A percentile compares a stretch with the other conserved stretches of the same genome.
Conservation (phyloP, 192 early-diverging fungal species). For the Phlyctochytrium planicorne region DNA sequence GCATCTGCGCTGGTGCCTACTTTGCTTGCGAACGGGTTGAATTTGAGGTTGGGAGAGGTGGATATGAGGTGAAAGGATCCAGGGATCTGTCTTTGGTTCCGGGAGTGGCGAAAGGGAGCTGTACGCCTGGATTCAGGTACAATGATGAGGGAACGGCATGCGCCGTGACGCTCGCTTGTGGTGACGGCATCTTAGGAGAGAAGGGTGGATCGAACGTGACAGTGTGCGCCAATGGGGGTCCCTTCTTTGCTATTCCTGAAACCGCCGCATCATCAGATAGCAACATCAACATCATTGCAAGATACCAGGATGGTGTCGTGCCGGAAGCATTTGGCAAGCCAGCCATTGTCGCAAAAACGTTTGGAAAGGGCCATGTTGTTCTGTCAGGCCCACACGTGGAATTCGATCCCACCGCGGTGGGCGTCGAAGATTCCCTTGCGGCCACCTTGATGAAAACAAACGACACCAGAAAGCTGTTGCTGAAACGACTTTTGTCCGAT, state of each 20-base stretch:
- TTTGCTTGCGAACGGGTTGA: constrained; percentile 70
- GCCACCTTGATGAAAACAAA: neutral
- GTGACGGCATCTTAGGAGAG: constrained; percentile 19
- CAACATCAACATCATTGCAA: constrained; percentile 34
- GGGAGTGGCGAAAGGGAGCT: constrained; percentile 70
- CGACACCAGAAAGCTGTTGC: neutral
- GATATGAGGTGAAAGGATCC: constrained; percentile 67
- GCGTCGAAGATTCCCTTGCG: neutral
- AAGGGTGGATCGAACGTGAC: neutral
- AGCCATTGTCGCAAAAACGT: constrained; percentile 67
- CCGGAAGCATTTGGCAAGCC: neutral
- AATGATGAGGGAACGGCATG: constrained; percentile 73
- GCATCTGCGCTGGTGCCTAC: constrained; percentile 91
- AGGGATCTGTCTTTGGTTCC: constrained; percentile 72
- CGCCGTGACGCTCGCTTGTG: constrained; percentile 47
- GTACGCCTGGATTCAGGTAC: constrained; percentile 82
- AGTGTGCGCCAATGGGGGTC: constrained; percentile 52
- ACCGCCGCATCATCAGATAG: neutral
- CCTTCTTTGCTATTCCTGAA: constrained; percentile 38
- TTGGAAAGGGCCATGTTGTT: constrained; percentile 68
- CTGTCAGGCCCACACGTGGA: constrained; percentile 84
- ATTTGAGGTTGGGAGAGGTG: constrained; percentile 68
- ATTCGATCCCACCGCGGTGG: constrained; percentile 45
- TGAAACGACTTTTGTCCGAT: neutral
- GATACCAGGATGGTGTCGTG: constrained; percentile 22